Base-by-base conservation (phyloP, 352 stramenopile species). In the Bremia lactucae region DNA sequence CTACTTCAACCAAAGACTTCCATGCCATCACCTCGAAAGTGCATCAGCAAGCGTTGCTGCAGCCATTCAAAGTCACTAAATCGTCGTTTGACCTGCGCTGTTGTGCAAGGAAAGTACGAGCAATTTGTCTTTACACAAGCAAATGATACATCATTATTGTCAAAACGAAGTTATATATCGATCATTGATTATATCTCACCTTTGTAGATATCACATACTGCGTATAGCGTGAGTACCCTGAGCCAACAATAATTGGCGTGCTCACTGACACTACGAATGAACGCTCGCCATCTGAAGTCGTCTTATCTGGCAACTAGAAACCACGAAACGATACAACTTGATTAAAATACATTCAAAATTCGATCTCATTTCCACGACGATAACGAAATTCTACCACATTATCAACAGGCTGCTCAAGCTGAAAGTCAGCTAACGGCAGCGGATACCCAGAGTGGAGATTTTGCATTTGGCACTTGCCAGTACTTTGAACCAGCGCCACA, bases 31-130 rank as follows among this genome's bases (percentile, higher is more conserved):
- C 76, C 80, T 65, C 73, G 76, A 64, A 87, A 94, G 25, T 80
- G 62, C 48, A 76, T 64, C 10, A 83, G 42, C 19, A 95, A 51
- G 5, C 84, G 69, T 41, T 88, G 59, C 22, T 94, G 84, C 5
- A 94, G 68, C 84, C 84, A 95, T 42, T 89, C 75, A 35, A 95
- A 94, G 55, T 95, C 84, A 41, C 76, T 92, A 50, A 91, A 95
- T 9, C 84, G 70, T 6, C 84, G 67, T 36, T 84, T 85, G 21
- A 95, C 79, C 82, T 89, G 76, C 19, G 70, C 74, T 5, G 63
- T 60, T 8, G 60, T 52, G 36, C 68, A 83, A 6, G 76, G 76
- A 31, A 92, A 92, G 15, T 70, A 57, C 14, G 51, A 56, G 14
- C 62, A 71, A 21, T 88, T 81, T 2, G 72, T 86, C 79, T 92